Evolutionary conservation across 2,329 filamentous ascomycete species (phyloP).

Genomic region (Aspergillus luchuensis): DNA sequence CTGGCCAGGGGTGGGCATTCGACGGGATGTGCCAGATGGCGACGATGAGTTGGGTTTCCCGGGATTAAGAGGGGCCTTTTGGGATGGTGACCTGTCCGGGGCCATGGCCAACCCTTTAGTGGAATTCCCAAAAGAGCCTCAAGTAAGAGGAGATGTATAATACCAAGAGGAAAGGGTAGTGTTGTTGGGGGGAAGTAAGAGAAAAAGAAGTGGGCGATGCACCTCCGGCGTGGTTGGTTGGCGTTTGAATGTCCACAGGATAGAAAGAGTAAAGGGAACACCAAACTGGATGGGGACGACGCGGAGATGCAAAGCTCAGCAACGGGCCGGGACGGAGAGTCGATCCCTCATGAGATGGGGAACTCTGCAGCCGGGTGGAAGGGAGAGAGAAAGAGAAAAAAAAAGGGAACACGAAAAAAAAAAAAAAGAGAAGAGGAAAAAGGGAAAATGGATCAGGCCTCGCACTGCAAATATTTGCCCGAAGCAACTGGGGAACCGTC

Average conservation of each 20-base stretch:
- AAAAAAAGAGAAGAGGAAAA: slow-evolving; percentile 20
- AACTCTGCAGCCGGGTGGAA: slow-evolving; percentile 20
- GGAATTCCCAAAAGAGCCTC: slow-evolving; percentile 20
- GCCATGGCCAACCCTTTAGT: slow-evolving; percentile 35
- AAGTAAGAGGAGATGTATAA: slow-evolving; percentile 11
- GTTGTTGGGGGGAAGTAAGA: neutral
- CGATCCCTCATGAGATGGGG: slow-evolving; percentile 26
- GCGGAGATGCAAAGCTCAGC: slow-evolving; percentile 28
- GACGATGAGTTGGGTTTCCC: slow-evolving; percentile 30
- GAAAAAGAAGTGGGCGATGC: slow-evolving; percentile 17
- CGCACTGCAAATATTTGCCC: slow-evolving; percentile 5
- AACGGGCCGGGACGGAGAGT: slow-evolving; percentile 29
- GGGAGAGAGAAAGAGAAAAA: slow-evolving; percentile 9
- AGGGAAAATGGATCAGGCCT: slow-evolving; percentile 15
- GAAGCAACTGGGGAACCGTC: slow-evolving; percentile 2
- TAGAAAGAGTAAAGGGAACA: slow-evolving; percentile 19
- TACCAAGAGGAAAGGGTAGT: neutral
- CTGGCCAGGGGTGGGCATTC: slow-evolving; percentile 41
- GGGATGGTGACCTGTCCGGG: slow-evolving; percentile 32
- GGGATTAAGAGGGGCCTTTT: slow-evolving; percentile 26
- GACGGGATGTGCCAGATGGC: slow-evolving; percentile 16
- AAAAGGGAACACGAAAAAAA: slow-evolving; percentile 15
- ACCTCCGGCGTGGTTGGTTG: slow-evolving; percentile 17
- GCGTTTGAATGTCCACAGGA: slow-evolving; percentile 11
- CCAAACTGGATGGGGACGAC: slow-evolving; percentile 20